phyloP scores from a whole-genome alignment of 148 eudicot genomes.

The Cornus suecica region DNA sequence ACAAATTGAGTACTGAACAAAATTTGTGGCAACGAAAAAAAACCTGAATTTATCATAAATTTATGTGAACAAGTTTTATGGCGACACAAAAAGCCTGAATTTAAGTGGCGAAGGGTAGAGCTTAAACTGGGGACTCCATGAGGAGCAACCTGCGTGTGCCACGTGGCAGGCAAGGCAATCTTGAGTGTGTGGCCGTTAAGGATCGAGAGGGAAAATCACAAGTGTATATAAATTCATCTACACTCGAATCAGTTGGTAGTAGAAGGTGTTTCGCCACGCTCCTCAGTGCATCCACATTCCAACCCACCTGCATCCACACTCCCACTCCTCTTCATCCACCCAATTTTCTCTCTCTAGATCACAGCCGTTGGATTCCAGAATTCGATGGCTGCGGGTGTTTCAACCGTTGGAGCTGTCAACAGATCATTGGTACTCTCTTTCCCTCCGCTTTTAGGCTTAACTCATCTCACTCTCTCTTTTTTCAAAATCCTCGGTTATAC shows the following conservation, averaged over 20 bases:
- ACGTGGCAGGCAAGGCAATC: conserved; percentile 59
- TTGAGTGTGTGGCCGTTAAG: conserved; percentile 60
- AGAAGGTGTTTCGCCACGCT: no score
- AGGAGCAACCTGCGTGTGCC: conserved; percentile 26
- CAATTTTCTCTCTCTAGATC: not conserved
- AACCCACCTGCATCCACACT: no score
- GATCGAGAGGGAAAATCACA: conserved; percentile 41
- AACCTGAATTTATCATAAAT: no score
- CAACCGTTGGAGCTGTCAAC: conserved; percentile 71
- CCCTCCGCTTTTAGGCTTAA: not conserved
- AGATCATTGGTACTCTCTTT: conserved; percentile 43
- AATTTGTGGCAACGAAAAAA: no score
- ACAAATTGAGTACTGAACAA: no score
- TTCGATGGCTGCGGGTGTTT: conserved; percentile 59
- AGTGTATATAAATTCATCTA: conserved; percentile 24
- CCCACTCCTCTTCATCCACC: no score
- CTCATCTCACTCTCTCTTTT: not conserved
- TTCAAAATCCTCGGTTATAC: no score
- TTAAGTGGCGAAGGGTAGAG: conserved; percentile 53
- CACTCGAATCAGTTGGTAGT: conserved; percentile 15
- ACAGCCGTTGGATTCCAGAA: conserved; percentile 5
- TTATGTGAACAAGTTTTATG: no score
- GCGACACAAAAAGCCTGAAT: not conserved
- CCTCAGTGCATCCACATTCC: not conserved
- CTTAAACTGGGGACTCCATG: conserved; percentile 8